These are phyloP conservation scores for Lycium ferocissimum DNA, from an alignment of 257 asterid species.

Conservation along the genomic window DNA sequence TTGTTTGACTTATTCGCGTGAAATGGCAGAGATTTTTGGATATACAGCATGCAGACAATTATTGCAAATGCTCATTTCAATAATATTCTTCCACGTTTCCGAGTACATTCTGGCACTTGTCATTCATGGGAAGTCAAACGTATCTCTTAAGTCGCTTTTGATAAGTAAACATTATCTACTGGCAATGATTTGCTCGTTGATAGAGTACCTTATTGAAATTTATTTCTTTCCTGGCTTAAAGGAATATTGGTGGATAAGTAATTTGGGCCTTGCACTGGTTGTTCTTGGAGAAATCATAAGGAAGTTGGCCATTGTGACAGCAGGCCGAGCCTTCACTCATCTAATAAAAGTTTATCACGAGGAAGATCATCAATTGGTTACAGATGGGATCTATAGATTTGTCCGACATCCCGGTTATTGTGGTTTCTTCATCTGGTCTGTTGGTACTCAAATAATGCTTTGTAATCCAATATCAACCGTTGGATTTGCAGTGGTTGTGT, in stretches of 20 bases:
- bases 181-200: conserved; percentile 71
- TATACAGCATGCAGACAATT: conserved; percentile 70
- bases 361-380: conserved; percentile 76
- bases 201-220: conserved; percentile 74
- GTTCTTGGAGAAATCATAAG: conserved; percentile 78
- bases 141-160: conserved; percentile 70
- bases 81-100: conserved; percentile 72
- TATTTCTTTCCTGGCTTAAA: conserved; percentile 28
- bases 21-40: conserved; percentile 72
- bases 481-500: conserved; percentile 69
- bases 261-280: conserved; percentile 71
- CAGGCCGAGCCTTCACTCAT: conserved; percentile 88
- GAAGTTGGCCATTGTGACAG: conserved; percentile 82
- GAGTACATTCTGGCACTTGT: conserved; percentile 69
- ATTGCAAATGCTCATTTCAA: conserved; percentile 66
- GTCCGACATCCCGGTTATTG: conserved; percentile 85
- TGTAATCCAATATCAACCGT: conserved; percentile 76
- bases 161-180: conserved; percentile 69
- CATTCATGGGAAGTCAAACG: conserved; percentile 72
- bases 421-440: conserved; percentile 54
- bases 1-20: conserved; percentile 38
- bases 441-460: conserved; percentile 65
- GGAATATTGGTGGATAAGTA: conserved; percentile 63
- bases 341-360: conserved; percentile 68
- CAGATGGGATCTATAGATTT: conserved; percentile 65